Conservation (phyloP, 2,329 filamentous ascomycete species). For the Verticillium nubilum region DNA sequence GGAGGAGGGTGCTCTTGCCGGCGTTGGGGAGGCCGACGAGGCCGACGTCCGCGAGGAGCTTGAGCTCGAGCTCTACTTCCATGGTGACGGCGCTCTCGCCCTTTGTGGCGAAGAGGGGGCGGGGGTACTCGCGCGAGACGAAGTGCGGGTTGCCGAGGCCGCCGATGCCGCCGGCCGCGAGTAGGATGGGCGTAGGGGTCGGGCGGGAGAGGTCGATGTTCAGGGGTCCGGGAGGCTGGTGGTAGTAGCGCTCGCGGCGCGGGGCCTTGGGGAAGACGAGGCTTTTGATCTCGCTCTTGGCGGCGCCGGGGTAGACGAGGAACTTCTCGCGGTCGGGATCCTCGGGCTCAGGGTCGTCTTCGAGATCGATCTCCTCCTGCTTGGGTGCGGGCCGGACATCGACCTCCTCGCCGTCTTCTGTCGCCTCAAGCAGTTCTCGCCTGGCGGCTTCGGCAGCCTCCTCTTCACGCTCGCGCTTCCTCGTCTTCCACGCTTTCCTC, state of each 20-base stretch:
- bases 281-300: slow-evolving; percentile 59
- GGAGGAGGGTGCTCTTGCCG: slow-evolving; percentile 87
- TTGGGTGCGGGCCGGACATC: slow-evolving; percentile 2
- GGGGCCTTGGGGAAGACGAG: slow-evolving; percentile 46
- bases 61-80: slow-evolving; percentile 82
- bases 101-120: slow-evolving; percentile 83
- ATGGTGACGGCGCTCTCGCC: slow-evolving; percentile 76
- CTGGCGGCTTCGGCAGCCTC: slow-evolving; percentile 7
- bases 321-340: slow-evolving; percentile 64
- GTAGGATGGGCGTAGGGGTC: slow-evolving; percentile 76
- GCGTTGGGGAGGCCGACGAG: slow-evolving; percentile 94
- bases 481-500: slow-evolving; percentile 13
- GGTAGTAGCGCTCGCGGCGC: slow-evolving; percentile 45
- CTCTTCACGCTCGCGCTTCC: slow-evolving; percentile 5
- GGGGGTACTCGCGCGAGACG: slow-evolving; percentile 64
- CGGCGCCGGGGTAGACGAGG: slow-evolving; percentile 77
- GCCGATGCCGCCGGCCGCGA: slow-evolving; percentile 82
- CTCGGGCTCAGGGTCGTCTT: slow-evolving; percentile 33
- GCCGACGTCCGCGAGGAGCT: slow-evolving; percentile 90
- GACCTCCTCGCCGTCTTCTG: slow-evolving; percentile 5
- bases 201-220: slow-evolving; percentile 67
- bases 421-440: slow-evolving; percentile 8
- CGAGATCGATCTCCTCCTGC: slow-evolving; percentile 16
- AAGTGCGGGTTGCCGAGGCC: slow-evolving; percentile 95
- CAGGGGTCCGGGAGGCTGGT: slow-evolving; percentile 70